Base-by-base conservation (phyloP, 2,329 filamentous ascomycete species). In the Neofusicoccum laricinum region DNA sequence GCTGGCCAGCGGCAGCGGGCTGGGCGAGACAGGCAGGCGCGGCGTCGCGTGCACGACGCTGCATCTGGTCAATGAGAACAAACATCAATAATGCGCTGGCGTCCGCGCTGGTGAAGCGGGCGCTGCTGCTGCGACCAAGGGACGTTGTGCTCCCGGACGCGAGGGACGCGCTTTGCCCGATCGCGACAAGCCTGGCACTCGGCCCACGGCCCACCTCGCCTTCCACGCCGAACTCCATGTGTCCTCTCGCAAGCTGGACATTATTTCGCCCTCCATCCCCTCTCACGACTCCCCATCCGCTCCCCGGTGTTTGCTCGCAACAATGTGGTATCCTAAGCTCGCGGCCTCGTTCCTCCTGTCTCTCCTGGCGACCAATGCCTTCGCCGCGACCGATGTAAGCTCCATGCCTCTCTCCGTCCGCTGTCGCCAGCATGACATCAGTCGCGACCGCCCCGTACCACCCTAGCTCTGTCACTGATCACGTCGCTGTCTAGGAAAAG, bases 321-420 rank as follows among this genome's bases (percentile, higher is more conserved):
- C 76, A 75, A 95, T 95, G 91, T 86, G 89, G 80, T 86, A 85
- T 75, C 84, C 91, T 79, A 89, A 88, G 80, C 84, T 90, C 73
- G 86, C 90, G 71, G 83, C 89, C 66, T 81, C 94, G 72, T 88
- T 89, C 71, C 80, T 93, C 67, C 81, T 92, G 78, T 89, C 90
- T 67, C 81, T 91, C 71, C 86, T 87, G 76, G 84, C 88, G 70
- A 81, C 90, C 69, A 84, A 86, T 76, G 87, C 85, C 71, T 82
- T 86, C 71, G 88, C 88, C 66, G 84, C 87, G 73, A 82, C 79
- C 66, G 81, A 82, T 72, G 86, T 90, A 82, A 75, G 87, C 82
- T 69, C 25, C 25, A 6, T 6, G 25, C 25, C 66, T 66, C 68
- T 46, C 41, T 59, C 4, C 25, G 25, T 30, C 25, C 25, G 25